phyloP scores from a whole-genome alignment of 108 stramenopile genomes.

The Seminavis robusta region DNA sequence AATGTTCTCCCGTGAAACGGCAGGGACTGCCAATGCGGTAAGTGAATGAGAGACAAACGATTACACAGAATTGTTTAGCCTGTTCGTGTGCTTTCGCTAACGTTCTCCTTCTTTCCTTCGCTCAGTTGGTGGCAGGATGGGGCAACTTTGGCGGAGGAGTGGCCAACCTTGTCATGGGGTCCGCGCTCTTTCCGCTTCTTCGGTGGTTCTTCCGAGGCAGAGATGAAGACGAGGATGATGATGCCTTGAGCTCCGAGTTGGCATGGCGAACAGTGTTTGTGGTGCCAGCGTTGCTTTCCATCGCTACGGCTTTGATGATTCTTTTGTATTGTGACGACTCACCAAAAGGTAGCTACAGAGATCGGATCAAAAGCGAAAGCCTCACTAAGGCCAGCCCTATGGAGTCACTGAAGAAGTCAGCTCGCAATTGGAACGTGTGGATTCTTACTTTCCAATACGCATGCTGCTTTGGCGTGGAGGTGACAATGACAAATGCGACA shows the following conservation, averaged over 20 bases:
- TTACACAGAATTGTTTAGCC: too few relatives aligned
- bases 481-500: conserved; percentile 86
- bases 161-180: conserved; percentile 64
- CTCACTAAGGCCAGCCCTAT: conserved; percentile 72
- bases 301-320: conserved; percentile 32
- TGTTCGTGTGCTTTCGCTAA: too few relatives aligned
- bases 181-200: conserved; percentile 59
- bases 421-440: conserved; percentile 82
- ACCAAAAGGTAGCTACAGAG: conserved; percentile 81
- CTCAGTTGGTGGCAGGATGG: conserved; percentile 85
- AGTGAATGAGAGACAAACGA: too few relatives aligned
- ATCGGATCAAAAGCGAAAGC: conserved; percentile 63
- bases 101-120: too few relatives aligned
- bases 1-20: conserved; percentile 66
- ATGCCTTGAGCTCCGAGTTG: too few relatives aligned
- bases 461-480: conserved; percentile 90
- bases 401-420: conserved; percentile 56
- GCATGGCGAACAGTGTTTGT: conserved; percentile 76
- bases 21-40: conserved; percentile 72
- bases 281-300: conserved; percentile 68
- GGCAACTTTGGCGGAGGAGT: conserved; percentile 90
- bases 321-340: conserved; percentile 64
- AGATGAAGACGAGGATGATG: conserved; percentile 49
- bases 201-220: too few relatives aligned
- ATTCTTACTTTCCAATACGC: conserved; percentile 85